Base-by-base conservation (phyloP, 2,329 filamentous ascomycete species). In the Metarhizium robertsii region DNA sequence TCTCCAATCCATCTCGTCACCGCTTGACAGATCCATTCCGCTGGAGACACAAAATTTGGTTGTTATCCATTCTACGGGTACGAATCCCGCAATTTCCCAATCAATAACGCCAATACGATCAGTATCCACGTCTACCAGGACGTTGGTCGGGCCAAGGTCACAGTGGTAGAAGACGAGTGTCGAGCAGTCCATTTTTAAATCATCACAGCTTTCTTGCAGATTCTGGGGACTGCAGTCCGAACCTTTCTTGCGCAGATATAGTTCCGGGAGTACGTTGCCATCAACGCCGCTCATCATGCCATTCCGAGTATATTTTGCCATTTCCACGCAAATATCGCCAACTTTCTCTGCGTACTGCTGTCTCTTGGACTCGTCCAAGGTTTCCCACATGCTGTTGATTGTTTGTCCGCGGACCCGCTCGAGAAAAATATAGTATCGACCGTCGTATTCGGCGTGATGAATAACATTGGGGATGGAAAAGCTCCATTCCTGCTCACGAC, bases 391-490 rank as follows among this genome's bases (percentile, higher is more conserved):
- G 38, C 54, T 47, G 32, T 58, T 60, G 10, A 69, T 62, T 20
- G 61, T 65, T 53, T 60, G 60, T 20, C 67, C 64, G 13, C 60
- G 63, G 6, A 69, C 55, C 32, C 62, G 61, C 13, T 50, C 54
- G 3, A 25, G 20, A 20, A 65, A 34, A 1, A 67, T 58, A 34
- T 61, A 68, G 25, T 63, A 63, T 45, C 64, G 59, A 47, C 55
- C 58, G n/a, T 59, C 54, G 47, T 52, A 50, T 57, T 66, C 59
- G 48, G 48, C 53, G 36, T 65, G 60, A 55, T 63, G 57, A 14
- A 65, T 46, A 6, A 63, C 56, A 40, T 49, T 25, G 16, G 60
- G 59, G 25, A 62, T 53, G 6, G 50, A 45, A 62, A 64, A 29
- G 20, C 50, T 58, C 13, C 56, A 43, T 25, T 25, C 20, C 20